A percentile compares a stretch with the other conserved stretches of the same genome.
Conservation (phyloP, 495 filamentous ascomycete genomes). For the Podospora pseudocomata region DNA sequence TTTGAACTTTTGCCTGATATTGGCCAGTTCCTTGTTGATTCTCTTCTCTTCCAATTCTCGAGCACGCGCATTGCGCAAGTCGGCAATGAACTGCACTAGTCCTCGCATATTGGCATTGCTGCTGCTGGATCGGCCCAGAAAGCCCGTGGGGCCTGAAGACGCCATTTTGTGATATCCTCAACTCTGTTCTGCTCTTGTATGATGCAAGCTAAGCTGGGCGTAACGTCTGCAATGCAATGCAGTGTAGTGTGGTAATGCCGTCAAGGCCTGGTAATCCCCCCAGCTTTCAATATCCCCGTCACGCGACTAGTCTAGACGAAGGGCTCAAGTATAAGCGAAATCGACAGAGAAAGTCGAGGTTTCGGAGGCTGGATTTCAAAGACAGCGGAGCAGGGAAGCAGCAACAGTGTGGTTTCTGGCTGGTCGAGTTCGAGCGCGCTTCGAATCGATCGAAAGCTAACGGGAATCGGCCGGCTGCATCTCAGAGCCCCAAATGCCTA, state of each 20-base stretch:
- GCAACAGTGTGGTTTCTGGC: background rate
- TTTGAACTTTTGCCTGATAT: constrained; percentile 88
- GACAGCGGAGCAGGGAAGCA: background rate
- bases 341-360: background rate
- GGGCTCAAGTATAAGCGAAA: background rate
- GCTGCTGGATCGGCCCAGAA: constrained; percentile 57
- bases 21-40: constrained; percentile 98
- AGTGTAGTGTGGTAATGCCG: background rate
- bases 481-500: background rate
- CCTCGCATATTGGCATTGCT: constrained; percentile 73
- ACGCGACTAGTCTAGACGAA: background rate
- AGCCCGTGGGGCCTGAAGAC: constrained; percentile 52
- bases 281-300: background rate
- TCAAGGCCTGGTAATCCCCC: background rate
- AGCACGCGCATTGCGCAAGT: constrained; percentile 89
- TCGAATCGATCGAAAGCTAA: background rate
- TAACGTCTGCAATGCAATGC: background rate
- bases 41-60: constrained; percentile 97
- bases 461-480: background rate
- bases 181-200: background rate
- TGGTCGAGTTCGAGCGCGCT: background rate
- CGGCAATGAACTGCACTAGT: constrained; percentile 97
- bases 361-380: background rate
- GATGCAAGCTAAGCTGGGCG: background rate
- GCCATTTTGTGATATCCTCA: constrained; percentile 40